Evolutionary conservation across 2,329 filamentous ascomycete species (phyloP).

Genomic region (Fusarium veterinarium): DNA sequence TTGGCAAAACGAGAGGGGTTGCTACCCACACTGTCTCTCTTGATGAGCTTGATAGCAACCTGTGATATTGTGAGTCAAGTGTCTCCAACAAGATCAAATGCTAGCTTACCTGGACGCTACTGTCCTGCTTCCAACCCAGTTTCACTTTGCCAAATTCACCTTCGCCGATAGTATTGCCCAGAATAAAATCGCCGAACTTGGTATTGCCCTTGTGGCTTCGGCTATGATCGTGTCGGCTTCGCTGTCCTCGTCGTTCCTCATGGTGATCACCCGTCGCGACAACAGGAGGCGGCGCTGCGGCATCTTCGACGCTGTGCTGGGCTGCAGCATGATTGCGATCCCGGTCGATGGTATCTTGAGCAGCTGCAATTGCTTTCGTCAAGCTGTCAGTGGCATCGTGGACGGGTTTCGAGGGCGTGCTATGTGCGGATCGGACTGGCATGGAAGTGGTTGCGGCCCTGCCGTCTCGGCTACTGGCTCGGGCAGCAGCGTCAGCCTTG

Average conservation of each 20-base stretch:
- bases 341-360: slow-evolving; percentile 48
- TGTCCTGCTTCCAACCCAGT: slow-evolving; percentile 97
- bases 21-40: slow-evolving; percentile 86
- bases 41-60: slow-evolving; percentile 98
- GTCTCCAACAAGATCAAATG: neutral
- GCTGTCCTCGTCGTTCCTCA: slow-evolving; percentile 61
- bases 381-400: slow-evolving; percentile 84
- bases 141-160: slow-evolving; percentile 99
- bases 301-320: slow-evolving; percentile 50
- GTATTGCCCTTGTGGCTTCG: slow-evolving; percentile 72
- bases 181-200: slow-evolving; percentile 94
- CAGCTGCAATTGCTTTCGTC: slow-evolving; percentile 71
- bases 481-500: slow-evolving; percentile 54
- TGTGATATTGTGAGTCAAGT: slow-evolving; percentile 51
- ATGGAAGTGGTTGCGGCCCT: slow-evolving; percentile 53
- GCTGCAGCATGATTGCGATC: slow-evolving; percentile 42
- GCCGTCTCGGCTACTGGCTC: slow-evolving; percentile 55
- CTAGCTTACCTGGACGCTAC: slow-evolving; percentile 76
- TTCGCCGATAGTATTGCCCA: slow-evolving; percentile 95
- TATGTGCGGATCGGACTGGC: slow-evolving; percentile 58
- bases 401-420: slow-evolving; percentile 65
- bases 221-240: slow-evolving; percentile 70
- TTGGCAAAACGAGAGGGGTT: slow-evolving; percentile 93
- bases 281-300: slow-evolving; percentile 59
- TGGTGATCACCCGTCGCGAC: slow-evolving; percentile 57